Evolutionary conservation across 2,329 filamentous ascomycete genomes (phyloP), one percentile per base, ranked within the genome.

Genomic region (Didymella sp.): DNA sequence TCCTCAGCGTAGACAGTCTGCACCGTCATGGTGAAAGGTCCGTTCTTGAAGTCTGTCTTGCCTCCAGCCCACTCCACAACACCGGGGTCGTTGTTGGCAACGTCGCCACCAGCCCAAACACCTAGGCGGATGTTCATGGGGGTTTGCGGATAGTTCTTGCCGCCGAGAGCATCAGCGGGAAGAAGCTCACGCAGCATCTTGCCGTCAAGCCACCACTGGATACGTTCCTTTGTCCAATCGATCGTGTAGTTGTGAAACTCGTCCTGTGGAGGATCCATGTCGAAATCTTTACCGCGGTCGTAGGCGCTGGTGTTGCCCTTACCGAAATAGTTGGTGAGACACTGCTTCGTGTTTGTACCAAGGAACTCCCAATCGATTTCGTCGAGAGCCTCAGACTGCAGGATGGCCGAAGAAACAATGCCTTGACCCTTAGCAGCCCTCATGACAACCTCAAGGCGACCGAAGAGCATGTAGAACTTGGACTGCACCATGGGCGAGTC

Each of bases 401-500:
- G 68, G 15, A 84, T 82, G 52, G 81, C 78, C 56, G 75, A 79
- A 60, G 78, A 81, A 58, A 84, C 76, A 52, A 83, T 80, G 22
- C 82, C 82, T n/a, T 63, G 69, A 46, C 82, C 82, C 6, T 77
- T 70, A 3, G 82, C 78, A 3, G 81, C 78, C 64, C 78, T 77
- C 63, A 83, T 73, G 50, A 79, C 70, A 21, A 83, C 74, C 37
- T 80, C 77, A 35, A 84, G 73, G 52, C 78, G 79, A 46, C 83
- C 83, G 61, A 84, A 85, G 66, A 84, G 78, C 66, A 85, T 78
- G 72, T 82, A 84, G 66, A 82, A 81, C 38, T 75, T 75, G 53
- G 89, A 88, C 61, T 87, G 83, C 50, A 96, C 82, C 2, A 90
- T 94, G 1, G 92, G 90, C 0, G 91, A 89, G 68, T 96, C 86